Conservation (phyloP, 2,329 filamentous ascomycete genomes). For the Sporothrix pseudoabietina region DNA sequence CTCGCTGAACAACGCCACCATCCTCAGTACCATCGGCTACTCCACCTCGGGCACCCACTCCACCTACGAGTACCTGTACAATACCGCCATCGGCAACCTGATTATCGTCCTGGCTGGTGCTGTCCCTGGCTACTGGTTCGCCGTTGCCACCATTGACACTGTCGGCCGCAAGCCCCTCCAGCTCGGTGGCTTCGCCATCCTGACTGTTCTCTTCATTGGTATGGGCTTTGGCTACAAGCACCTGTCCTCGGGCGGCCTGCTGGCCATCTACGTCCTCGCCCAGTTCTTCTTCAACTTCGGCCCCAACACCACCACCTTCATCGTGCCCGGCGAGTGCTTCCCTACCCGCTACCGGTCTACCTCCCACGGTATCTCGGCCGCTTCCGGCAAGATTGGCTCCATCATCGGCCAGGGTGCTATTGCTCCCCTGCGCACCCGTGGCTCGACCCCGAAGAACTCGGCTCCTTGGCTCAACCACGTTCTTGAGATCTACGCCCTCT, state of each 20-base stretch:
- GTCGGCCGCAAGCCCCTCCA: slow-evolving; percentile 78
- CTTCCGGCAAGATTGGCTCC: slow-evolving; percentile 58
- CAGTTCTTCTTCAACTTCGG: slow-evolving; percentile 64
- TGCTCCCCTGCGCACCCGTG: slow-evolving; percentile 53
- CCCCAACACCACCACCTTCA: slow-evolving; percentile 60
- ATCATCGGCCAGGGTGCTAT: slow-evolving; percentile 62
- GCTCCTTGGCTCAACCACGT: slow-evolving; percentile 75
- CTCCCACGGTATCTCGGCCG: slow-evolving; percentile 60
- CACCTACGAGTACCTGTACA: slow-evolving; percentile 71
- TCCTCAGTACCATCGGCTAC: slow-evolving; percentile 72
- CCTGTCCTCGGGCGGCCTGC: slow-evolving; percentile 54
- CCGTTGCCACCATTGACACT: slow-evolving; percentile 68
- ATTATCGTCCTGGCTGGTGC: slow-evolving; percentile 78
- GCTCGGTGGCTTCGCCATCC: slow-evolving; percentile 61
- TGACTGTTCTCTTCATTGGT: slow-evolving; percentile 62
- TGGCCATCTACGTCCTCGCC: slow-evolving; percentile 58
- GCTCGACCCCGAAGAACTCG: slow-evolving; percentile 45
- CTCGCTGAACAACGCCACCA: slow-evolving; percentile 74
- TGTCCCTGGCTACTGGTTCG: slow-evolving; percentile 83
- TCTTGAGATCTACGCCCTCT: slow-evolving; percentile 72
- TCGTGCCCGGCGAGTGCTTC: slow-evolving; percentile 60
- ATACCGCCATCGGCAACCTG: slow-evolving; percentile 75
- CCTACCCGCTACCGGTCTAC: slow-evolving; percentile 60
- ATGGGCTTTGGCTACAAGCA: slow-evolving; percentile 65
- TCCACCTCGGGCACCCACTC: slow-evolving; percentile 54